These are phyloP conservation scores for Ascochyta rabiei DNA, from an alignment of 2,329 filamentous ascomycete genomes.

Conservation along the genomic window DNA sequence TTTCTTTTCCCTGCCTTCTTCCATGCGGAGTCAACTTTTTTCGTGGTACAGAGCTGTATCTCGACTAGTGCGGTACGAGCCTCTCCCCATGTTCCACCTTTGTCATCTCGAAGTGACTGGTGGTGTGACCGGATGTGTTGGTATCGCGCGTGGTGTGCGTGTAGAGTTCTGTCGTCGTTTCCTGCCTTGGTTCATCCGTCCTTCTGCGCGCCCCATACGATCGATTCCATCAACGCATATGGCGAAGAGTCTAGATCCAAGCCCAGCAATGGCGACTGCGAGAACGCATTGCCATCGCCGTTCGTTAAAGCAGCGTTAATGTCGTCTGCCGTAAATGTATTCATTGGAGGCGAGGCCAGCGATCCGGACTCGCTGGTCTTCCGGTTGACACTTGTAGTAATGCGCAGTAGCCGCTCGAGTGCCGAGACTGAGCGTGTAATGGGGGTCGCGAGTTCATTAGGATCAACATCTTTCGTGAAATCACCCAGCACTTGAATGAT, in stretches of 20 bases:
- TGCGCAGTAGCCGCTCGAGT: conserved; percentile 51
- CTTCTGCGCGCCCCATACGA: conserved; percentile 52
- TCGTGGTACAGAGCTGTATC: not conserved
- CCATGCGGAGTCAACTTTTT: not conserved
- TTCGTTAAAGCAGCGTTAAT: conserved; percentile 44
- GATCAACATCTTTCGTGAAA: conserved; percentile 55
- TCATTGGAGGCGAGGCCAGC: conserved; percentile 39
- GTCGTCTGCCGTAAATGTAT: conserved; percentile 45
- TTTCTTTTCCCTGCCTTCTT: not conserved
- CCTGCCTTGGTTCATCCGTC: conserved; percentile 27
- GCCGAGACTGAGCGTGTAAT: conserved; percentile 55
- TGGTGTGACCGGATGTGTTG: not conserved
- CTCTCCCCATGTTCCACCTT: not conserved
- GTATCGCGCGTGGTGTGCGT: not conserved
- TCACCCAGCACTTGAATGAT: conserved; percentile 55
- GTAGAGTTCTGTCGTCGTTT: no score
- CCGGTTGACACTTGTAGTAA: conserved; percentile 29
- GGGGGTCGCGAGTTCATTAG: conserved; percentile 55
- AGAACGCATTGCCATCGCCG: conserved; percentile 38
- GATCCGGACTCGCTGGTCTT: conserved; percentile 39
- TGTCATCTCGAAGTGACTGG: not conserved
- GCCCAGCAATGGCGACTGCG: conserved; percentile 44
- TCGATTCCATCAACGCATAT: conserved; percentile 57
- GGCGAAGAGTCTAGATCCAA: conserved; percentile 52
- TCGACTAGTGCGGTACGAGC: not conserved